A percentile compares a stretch with the other conserved stretches of the same genome.
Evolutionary conservation across 78 protist species (phyloP).

Genomic region (Speleostelium caveatum): DNA sequence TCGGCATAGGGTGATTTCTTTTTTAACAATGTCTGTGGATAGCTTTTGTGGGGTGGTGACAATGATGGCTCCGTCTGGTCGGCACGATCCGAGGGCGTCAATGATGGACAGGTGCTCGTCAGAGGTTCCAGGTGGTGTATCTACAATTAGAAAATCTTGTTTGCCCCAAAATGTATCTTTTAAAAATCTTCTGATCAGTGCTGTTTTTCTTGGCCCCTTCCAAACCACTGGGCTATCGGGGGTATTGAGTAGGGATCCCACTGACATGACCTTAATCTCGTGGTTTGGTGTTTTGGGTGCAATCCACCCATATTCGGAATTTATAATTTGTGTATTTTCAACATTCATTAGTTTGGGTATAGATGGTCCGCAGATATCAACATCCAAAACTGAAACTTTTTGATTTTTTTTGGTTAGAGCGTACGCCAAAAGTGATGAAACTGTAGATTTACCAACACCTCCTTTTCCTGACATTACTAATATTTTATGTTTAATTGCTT

Average conservation of each 20-base stretch:
- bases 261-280: conserved; percentile 65
- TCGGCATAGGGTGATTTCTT: conserved; percentile 65
- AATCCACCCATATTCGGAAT: conserved; percentile 67
- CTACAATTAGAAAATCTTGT: conserved; percentile 66
- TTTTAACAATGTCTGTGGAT: conserved; percentile 49
- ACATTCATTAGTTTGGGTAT: conserved; percentile 94
- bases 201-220: conserved; percentile 82
- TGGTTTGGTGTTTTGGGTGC: conserved; percentile 52
- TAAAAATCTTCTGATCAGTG: conserved; percentile 59
- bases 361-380: conserved; percentile 99
- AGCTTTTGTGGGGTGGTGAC: conserved; percentile 76
- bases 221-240: conserved; percentile 62
- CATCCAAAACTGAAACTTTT: conserved; percentile 97
- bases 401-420: conserved; percentile 9
- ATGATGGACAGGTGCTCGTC: conserved; percentile 81
- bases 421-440: conserved; percentile 36
- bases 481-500: conserved; percentile 78
- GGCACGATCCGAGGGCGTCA: conserved; percentile 10
- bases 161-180: conserved; percentile 81
- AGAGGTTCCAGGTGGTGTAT: conserved; percentile 84
- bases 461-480: conserved; percentile 99
- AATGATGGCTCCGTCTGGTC: conserved; percentile 75
- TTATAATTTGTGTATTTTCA: conserved; percentile 65
- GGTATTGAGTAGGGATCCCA: conserved; percentile 15
- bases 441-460: conserved; percentile 87